These are phyloP conservation scores for Zopfia rhizophila DNA, from an alignment of 2,329 filamentous ascomycete genomes.

Conservation along the genomic window DNA sequence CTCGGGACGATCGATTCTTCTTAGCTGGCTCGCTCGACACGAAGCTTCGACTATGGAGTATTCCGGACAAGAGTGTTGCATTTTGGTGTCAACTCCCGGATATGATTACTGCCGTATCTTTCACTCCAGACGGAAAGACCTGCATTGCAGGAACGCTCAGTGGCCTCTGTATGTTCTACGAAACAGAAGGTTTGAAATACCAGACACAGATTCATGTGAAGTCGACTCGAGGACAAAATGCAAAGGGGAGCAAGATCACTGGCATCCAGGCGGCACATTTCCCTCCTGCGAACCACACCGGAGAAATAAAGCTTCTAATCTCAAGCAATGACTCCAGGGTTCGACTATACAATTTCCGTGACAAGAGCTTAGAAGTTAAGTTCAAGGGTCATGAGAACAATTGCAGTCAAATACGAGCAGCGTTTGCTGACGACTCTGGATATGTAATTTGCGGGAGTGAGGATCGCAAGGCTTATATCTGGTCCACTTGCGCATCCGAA, in stretches of 20 bases:
- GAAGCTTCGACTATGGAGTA: constrained; percentile 92
- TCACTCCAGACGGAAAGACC: constrained; percentile 89
- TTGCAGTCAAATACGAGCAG: constrained; percentile 88
- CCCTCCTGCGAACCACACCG: constrained; percentile 66
- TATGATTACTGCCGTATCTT: constrained; percentile 92
- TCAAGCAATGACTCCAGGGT: constrained; percentile 96
- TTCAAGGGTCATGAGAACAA: constrained; percentile 92
- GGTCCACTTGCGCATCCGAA: constrained; percentile 74
- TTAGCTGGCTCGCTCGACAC: constrained; percentile 91
- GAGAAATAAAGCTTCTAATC: constrained; percentile 83
- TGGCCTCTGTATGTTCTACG: constrained; percentile 88
- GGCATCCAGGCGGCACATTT: constrained; percentile 81
- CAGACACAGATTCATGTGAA: constrained; percentile 92
- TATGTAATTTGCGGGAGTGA: constrained; percentile 95
- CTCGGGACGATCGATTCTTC: constrained; percentile 95
- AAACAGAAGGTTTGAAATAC: constrained; percentile 88
- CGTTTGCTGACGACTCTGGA: constrained; percentile 84
- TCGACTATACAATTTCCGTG: constrained; percentile 86
- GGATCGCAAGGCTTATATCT: constrained; percentile 89
- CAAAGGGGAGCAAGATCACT: constrained; percentile 97
- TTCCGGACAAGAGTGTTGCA: constrained; percentile 93
- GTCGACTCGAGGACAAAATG: constrained; percentile 89
- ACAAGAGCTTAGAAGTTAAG: constrained; percentile 87
- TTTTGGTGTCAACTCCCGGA: constrained; percentile 81
- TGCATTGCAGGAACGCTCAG: constrained; percentile 89